Conservation (phyloP, 805 yeast genomes). For the Starmerella apicola region DNA sequence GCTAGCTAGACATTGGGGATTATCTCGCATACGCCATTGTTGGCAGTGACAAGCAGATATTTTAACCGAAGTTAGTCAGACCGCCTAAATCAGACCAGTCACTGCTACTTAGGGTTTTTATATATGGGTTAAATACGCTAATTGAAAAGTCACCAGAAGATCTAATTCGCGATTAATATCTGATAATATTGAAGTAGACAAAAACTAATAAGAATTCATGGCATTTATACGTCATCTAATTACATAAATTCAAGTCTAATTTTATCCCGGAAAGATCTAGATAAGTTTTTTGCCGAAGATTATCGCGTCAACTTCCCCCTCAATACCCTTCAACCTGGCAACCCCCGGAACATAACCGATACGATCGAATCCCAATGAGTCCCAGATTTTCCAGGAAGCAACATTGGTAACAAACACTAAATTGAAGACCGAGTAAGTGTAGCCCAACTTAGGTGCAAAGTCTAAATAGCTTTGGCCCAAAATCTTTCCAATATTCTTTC, state of each 20-base stretch:
- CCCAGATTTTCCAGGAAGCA: conserved; percentile 76
- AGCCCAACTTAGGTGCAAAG: conserved; percentile 72
- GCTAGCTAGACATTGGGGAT: no score
- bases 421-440: conserved; percentile 72
- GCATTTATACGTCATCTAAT: no score
- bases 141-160: no score
- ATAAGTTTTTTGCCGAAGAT: conserved; percentile 56
- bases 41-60: no score
- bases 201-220: no score
- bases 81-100: no score
- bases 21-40: no score
- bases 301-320: conserved; percentile 58
- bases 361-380: conserved; percentile 62
- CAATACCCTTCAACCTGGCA: conserved; percentile 54
- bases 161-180: no score
- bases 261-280: background rate
- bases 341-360: conserved; percentile 67
- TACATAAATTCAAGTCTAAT: no score
- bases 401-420: conserved; percentile 70
- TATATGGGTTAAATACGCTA: no score
- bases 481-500: conserved; percentile 55
- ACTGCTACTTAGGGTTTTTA: no score
- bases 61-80: no score
- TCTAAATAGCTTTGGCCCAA: conserved; percentile 54
- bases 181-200: background rate